Base-by-base conservation (phyloP, 805 yeast species). In the Kazachstania kunashirensis region DNA sequence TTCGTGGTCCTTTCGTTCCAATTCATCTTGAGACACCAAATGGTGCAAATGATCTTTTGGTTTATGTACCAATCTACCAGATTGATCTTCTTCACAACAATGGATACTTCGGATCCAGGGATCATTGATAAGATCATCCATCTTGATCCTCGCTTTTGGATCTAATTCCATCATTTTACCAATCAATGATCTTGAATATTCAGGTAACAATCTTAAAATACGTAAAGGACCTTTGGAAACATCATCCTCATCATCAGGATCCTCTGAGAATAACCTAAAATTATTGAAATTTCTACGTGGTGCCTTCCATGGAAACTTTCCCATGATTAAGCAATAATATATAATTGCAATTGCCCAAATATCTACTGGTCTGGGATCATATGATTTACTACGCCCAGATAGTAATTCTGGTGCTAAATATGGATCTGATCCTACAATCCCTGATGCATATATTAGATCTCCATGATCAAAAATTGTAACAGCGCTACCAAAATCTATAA, bases 401-500 rank as follows among this genome's bases (percentile, higher is more conserved):
- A 89, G 68, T 29, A 89, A 88, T 57, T 89, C 98, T 0, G 97
- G 97, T 0, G 96, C 92, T 43, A 89, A 63, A 53, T 89, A 89
- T 2, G 98, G 97, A 59, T 89, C 98, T 2, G 94, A 82, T 12
- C 98, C 98, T 10, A 89, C 94, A 16, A 89, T 73, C 12, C 97
- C 97, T 29, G 40, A 69, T 65, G 13, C 81, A 16, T 75, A 69
- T 38, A 68, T 72, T 6, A 59, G 56, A 36, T 71, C 74, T 45
- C 70, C 76, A 6, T 77, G 70, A 12, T 30, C 17, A 16, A 29
- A 37, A 64, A 84, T 86, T 17, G 83, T 81, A 15, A 81, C 83
- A 0, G 96, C 92, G 4, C 94, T 79, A 6, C 98, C 98, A 60
- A 88, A 89, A 62, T 89, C 98, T 45, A 89, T 84, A 37, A 89